Conservation (phyloP, 805 yeast genomes). For the Metschnikowia kunwiensis region DNA sequence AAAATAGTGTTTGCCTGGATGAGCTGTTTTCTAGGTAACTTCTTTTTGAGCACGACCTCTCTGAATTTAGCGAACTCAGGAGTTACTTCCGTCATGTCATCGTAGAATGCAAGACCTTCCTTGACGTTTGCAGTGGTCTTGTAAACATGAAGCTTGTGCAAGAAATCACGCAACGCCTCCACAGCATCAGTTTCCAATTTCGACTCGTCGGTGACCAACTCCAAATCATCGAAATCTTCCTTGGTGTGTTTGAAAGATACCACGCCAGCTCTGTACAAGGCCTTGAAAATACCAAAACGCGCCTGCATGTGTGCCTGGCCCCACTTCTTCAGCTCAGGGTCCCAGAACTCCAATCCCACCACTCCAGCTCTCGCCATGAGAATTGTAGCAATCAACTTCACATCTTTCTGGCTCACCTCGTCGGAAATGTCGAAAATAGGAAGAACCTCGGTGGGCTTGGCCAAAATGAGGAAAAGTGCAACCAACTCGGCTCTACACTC, state of each 20-base stretch:
- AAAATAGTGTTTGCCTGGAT: conserved; percentile 75
- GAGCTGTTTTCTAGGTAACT: conserved; percentile 79
- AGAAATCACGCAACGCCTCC: conserved; percentile 66
- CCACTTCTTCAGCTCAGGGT: conserved; percentile 78
- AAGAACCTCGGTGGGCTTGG: conserved; percentile 55
- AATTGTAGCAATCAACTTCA: conserved; percentile 64
- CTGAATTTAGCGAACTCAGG: conserved; percentile 62
- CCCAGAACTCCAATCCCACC: conserved; percentile 81
- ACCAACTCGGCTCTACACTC: conserved; percentile 93
- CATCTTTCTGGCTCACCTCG: conserved; percentile 57
- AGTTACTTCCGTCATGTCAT: conserved; percentile 65
- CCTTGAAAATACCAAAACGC: conserved; percentile 77
- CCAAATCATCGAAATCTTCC: conserved; percentile 55
- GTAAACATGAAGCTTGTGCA: conserved; percentile 70
- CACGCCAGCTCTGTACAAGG: conserved; percentile 66
- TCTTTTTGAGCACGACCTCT: conserved; percentile 63
- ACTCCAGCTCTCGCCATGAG: conserved; percentile 89
- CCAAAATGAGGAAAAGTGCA: conserved; percentile 75
- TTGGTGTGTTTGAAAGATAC: conserved; percentile 50
- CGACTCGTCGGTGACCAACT: conserved; percentile 54
- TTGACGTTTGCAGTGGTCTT: conserved; percentile 74
- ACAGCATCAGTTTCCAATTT: conserved; percentile 71
- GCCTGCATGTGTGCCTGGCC: conserved; percentile 97
- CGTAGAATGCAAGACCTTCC: conserved; percentile 61
- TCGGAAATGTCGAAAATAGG: conserved; percentile 68